Evolutionary conservation across 208 protist species (phyloP).

Genomic region (Acanthamoeba sp.): DNA sequence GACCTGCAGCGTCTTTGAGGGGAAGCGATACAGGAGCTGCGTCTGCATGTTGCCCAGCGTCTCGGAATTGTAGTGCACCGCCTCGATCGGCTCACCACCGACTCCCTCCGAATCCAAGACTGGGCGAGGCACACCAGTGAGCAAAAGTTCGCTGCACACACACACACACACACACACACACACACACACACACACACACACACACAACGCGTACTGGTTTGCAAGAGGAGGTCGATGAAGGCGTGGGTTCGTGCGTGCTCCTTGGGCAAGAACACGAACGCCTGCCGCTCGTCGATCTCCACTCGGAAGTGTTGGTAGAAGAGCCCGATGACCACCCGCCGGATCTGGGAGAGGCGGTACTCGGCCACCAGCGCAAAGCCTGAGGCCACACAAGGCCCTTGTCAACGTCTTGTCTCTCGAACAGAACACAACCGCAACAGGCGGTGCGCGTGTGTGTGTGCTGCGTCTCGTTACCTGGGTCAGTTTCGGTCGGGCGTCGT

Average conservation of each 20-base stretch:
- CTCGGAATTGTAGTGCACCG: constrained; percentile 57
- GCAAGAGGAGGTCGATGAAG: constrained; percentile 49
- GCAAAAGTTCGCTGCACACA: background rate
- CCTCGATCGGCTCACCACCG: background rate
- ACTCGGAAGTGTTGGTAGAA: constrained; percentile 62
- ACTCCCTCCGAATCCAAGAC: background rate
- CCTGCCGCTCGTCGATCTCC: constrained; percentile 4
- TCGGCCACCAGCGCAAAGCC: constrained; percentile 53
- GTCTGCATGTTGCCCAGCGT: constrained; percentile 50
- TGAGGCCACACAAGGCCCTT: no score
- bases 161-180: no score
- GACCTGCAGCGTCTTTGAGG: constrained; percentile 10
- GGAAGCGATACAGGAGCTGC: constrained; percentile 35
- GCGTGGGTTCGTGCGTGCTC: constrained; percentile 47
- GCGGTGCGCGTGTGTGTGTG: no score
- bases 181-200: background rate
- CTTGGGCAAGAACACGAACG: constrained; percentile 39
- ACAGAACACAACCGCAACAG: no score
- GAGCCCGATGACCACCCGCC: constrained; percentile 34
- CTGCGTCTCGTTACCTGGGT: no score
- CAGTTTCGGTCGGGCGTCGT: constrained; percentile 11
- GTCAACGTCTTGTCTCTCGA: no score
- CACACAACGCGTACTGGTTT: background rate
- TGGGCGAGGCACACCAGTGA: background rate
- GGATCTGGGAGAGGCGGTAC: background rate